Evolutionary conservation across 768 basidiomycete species (phyloP).

Genomic region (Suillus tomentosus): DNA sequence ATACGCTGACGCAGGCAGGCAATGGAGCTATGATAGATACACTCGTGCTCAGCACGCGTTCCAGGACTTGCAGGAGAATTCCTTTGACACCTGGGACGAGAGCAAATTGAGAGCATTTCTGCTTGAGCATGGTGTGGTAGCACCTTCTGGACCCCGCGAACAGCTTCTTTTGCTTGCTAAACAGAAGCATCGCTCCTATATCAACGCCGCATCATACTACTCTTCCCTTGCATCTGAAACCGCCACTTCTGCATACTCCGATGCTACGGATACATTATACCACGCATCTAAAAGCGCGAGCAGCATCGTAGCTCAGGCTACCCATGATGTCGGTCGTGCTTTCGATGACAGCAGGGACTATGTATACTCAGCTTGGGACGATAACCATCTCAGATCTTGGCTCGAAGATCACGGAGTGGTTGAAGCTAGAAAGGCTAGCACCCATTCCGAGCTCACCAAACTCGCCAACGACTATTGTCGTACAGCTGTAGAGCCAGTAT

Average conservation of each 20-base stretch:
- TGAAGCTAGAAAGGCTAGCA: constrained; percentile 54
- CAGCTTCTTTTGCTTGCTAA: constrained; percentile 79
- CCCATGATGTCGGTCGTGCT: constrained; percentile 47
- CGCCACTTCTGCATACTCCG: constrained; percentile 54
- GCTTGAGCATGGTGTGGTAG: constrained; percentile 83
- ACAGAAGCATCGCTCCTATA: constrained; percentile 63
- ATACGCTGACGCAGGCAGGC: constrained; percentile 28
- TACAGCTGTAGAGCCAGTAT: constrained; percentile 61
- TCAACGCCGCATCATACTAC: constrained; percentile 58
- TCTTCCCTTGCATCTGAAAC: constrained; percentile 49
- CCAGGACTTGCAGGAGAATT: constrained; percentile 53
- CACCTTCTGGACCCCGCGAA: constrained; percentile 77
- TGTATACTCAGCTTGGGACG: constrained; percentile 88
- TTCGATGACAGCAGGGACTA: constrained; percentile 84
- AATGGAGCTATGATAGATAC: constrained; percentile 69
- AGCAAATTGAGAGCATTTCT: constrained; percentile 79
- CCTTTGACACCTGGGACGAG: constrained; percentile 87
- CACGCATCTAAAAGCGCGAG: constrained; percentile 44
- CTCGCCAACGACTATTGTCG: constrained; percentile 74
- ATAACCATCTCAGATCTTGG: constrained; percentile 69
- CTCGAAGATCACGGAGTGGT: constrained; percentile 75
- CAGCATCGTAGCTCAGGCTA: constrained; percentile 52
- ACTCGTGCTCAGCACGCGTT: constrained; percentile 64
- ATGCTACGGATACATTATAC: constrained; percentile 37
- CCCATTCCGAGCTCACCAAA: constrained; percentile 64